These are phyloP conservation scores for Fusarium coicis DNA, from an alignment of 2,329 filamentous ascomycete genomes.

Conservation along the genomic window DNA sequence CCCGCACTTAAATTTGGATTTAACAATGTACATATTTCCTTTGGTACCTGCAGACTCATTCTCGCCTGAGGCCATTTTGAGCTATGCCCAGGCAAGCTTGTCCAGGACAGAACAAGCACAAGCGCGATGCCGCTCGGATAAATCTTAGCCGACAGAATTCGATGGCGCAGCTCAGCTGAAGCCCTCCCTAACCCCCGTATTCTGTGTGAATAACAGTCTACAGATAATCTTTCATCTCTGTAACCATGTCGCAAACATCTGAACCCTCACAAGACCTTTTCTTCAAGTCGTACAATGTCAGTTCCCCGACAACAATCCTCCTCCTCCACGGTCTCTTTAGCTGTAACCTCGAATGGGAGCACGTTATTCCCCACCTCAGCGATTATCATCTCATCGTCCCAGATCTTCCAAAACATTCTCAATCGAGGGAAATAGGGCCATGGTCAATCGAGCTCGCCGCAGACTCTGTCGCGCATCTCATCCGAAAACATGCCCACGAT, in stretches of 20 bases:
- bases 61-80: background rate
- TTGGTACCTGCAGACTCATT: background rate
- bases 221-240: background rate
- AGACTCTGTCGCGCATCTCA: slow-evolving; percentile 49
- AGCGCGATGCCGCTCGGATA: background rate
- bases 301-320: slow-evolving; percentile 44
- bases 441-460: slow-evolving; percentile 46
- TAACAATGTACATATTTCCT: background rate
- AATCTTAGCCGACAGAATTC: background rate
- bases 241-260: background rate
- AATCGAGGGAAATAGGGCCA: slow-evolving; percentile 46
- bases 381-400: slow-evolving; percentile 54
- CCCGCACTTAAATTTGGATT: background rate
- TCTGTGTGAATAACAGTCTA: background rate
- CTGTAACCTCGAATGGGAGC: slow-evolving; percentile 50
- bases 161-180: background rate
- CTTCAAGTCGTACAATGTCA: slow-evolving; percentile 37
- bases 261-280: background rate
- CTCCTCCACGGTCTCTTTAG: slow-evolving; percentile 49
- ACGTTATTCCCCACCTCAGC: slow-evolving; percentile 49
- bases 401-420: slow-evolving; percentile 53
- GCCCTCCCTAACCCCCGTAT: no score
- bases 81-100: background rate
- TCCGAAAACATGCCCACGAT: slow-evolving; percentile 48
- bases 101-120: no score